Base-by-base conservation (phyloP, 2,329 filamentous ascomycete genomes). In the Fusarium gaditjirri region DNA sequence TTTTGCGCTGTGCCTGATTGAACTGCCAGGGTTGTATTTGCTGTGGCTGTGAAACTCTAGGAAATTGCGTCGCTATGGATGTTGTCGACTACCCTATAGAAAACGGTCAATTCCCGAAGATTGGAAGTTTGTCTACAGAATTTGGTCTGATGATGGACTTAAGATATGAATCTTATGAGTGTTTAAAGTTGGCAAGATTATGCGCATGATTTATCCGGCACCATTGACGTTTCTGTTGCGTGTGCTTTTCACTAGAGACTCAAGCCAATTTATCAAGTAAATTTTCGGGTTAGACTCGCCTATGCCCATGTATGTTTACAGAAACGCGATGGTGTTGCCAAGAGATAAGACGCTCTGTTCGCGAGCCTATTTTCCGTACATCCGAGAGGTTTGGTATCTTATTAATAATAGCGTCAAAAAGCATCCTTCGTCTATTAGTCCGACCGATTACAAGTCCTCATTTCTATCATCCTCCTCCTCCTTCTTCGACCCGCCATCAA, bases 401-500 rank as follows among this genome's bases (percentile, higher is more conserved):
- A 55, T 60, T n/a, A 39, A 25, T 59, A 8, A 31, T 25, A 43
- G 21, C 8, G 16, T 63, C 33, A 44, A 23, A 39, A 60, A 44
- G 17, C 27, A 50, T 56, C 29, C 36, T 17, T 8, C 21, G 9
- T 21, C 13, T 19, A 21, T 25, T 16, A 25, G 6, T 2, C 13
- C 36, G 19, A 12, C 29, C 17, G 6, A 42, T 52, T 57, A 75
- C 13, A 75, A 49, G 19, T 75, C 72, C 19, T 65, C 52, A 25
- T 73, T 71, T 13, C 63, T 46, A 17, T 36, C 33, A 5, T 41
- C 38, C 2, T 59, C 53, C 23, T 71, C 76, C 23, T 70, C 23
- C 27, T 46, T 46, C 61, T n/a, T 43, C 5, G 76, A 75, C 8
- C 81, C 81, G 17, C 80, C 81, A 64, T 84, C 83, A 19, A 84